Base-by-base conservation (phyloP, 371 early-diverging fungal species). In the Amoeboaphelidium occidentale region DNA sequence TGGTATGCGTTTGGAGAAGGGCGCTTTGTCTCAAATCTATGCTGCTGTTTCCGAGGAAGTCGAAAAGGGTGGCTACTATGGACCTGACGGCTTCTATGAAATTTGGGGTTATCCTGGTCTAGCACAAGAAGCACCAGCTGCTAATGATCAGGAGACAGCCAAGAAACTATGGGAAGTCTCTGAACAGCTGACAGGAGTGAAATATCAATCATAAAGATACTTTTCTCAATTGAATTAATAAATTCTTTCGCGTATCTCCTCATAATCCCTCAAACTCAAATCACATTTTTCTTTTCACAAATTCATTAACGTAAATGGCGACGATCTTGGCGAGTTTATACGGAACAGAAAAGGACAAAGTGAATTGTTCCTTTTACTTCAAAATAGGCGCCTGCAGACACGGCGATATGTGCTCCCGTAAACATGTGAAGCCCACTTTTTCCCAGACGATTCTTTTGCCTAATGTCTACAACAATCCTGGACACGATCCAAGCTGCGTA, bases 371-470 rank as follows among this genome's bases (percentile, higher is more conserved):
- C 43, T 97, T 93, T 63, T 97, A 91, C 74, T 89, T 84, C 73
- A 93, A 94, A 72, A 93, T 93, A 54, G 94, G 94, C 25, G 91
- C 93, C 39, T 97, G 98, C 63, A 76, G 93, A 42, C 94, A 94
- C 60, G 96, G 94, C 46, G 93, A 91, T 55, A 75, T 84, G 21
- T 96, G 96, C 63, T 84, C 91, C n/a, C 73, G 96, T 55, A 90
- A 88, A 58, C 98, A 97, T 55, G 84, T 87, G 52, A 82, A 84
- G 60, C 96, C 93, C n/a, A 78, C 76, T 51, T 92, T 83, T 55
- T 83, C 86, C 43, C 90, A 84, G 61, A 91, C 93, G 6, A 71
- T 97, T 24, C 70, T 97, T 25, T 64, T 96, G 39, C 77, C 89
- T 27, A 91, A 91, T 63, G 74, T 97, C 63, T 97, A 92, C 66